A percentile compares a stretch with the other conserved stretches of the same genome.
phyloP scores from a whole-genome alignment of 2,329 filamentous ascomycete genomes.

The Phoma sp. region DNA sequence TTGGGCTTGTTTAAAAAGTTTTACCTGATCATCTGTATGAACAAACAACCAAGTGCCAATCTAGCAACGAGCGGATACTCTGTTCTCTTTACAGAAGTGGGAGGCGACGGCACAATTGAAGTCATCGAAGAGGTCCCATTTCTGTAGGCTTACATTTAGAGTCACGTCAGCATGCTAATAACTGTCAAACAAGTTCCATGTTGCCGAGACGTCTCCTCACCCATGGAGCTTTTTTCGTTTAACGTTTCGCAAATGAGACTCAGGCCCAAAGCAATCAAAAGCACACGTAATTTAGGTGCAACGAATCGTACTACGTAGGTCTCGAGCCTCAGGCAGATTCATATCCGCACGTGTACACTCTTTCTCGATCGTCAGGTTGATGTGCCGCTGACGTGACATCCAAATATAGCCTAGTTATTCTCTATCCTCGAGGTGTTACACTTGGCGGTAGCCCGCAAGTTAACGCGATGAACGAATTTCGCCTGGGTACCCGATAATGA shows the following conservation, averaged over 20 bases:
- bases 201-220: slow-evolving; percentile 9
- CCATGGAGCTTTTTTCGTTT: slow-evolving; percentile 20
- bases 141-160: slow-evolving; percentile 2
- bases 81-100: slow-evolving; percentile 22
- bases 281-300: slow-evolving; percentile 6
- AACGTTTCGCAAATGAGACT: slow-evolving; percentile 12
- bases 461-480: slow-evolving; percentile 65
- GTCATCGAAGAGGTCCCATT: slow-evolving; percentile 8
- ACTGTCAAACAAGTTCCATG: background rate
- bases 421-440: slow-evolving; percentile 23
- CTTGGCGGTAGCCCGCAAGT: slow-evolving; percentile 52
- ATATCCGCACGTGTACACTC: slow-evolving; percentile 10
- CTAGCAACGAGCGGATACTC: slow-evolving; percentile 14
- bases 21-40: background rate
- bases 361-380: background rate
- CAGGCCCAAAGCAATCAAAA: slow-evolving; percentile 15
- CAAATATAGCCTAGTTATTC: slow-evolving; percentile 43
- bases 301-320: slow-evolving; percentile 13
- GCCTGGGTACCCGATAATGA: slow-evolving; percentile 64
- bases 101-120: slow-evolving; percentile 13
- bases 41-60: slow-evolving; percentile 11
- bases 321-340: slow-evolving; percentile 13
- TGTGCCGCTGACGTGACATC: background rate
- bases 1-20: background rate
- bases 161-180: background rate